Base-by-base conservation (phyloP, 306 rosid species). In the Castanospermum australe region DNA sequence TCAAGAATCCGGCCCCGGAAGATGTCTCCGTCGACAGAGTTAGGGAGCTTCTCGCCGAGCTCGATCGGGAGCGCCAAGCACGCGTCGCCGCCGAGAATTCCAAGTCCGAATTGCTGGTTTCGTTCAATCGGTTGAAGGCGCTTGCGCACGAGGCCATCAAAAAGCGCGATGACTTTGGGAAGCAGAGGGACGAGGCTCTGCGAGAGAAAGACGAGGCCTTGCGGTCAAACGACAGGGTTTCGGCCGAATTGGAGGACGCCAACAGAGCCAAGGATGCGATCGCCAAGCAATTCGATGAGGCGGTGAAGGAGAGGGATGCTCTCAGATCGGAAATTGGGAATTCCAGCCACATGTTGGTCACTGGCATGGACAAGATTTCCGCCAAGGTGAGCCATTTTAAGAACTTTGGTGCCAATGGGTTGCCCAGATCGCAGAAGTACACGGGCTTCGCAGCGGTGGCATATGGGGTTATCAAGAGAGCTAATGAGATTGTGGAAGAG, bases 401-500 rank as follows among this genome's bases (percentile, higher is more conserved):
- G 84, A 88, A 81, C 71, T 89, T 89, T 54, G 79, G 87, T 2
- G 82, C 73, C 0, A 91, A 77, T 33, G 90, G 89, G 24, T 75
- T 93, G 84, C 99, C 98, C 6, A 77, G 85, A 47, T 95, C 98
- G 64, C 89, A 75, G 63, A 95, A 93, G 57, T 95, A 93, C 79
- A 77, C 96, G 3, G 99, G 99, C 8, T 66, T 93, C 79, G 94
- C 94, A 0, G 90, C 94, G 0, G 92, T 91, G 61, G 95, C 91
- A 0, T 93, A 93, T 10, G 98, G 98, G 5, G 97, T 93, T 1
- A 87, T 95, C 38, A 95, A 91, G 93, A 84, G 99, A 68, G 89
- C 97, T 8, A 93, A 95, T 71, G 99, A 95, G 88, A 90, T 93
- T 60, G 97, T 93, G 25, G 99, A 95, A 62, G 99, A 95, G 84